Evolutionary conservation across 371 early-diverging fungal genomes (phyloP).

Genomic region (Mortierella sp.): DNA sequence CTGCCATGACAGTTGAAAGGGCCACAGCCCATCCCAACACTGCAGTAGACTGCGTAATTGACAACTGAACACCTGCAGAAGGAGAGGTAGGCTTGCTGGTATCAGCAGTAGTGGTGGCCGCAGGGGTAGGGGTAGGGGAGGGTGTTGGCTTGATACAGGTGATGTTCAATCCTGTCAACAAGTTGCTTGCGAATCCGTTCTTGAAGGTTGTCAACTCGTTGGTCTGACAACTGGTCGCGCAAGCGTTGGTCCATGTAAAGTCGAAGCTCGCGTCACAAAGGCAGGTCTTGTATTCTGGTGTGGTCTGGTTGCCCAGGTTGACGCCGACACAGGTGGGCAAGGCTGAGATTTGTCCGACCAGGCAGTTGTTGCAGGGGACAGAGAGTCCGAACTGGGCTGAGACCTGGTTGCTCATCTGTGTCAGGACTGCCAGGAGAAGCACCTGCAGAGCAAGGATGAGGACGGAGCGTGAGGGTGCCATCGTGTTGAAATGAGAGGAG

Average conservation of each 20-base stretch:
- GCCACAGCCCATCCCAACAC: conserved; percentile 23
- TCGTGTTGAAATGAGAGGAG: neutral
- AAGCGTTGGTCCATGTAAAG: conserved; percentile 40
- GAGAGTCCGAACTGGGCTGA: conserved; percentile 46
- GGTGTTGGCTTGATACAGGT: conserved; percentile 48
- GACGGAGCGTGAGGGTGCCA: conserved; percentile 18
- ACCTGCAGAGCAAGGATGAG: neutral
- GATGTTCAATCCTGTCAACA: conserved; percentile 33
- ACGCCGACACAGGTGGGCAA: conserved; percentile 34
- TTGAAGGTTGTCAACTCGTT: conserved; percentile 33
- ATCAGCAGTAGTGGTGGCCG: conserved; percentile 7
- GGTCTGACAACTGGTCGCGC: conserved; percentile 35
- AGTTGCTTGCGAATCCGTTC: conserved; percentile 17
- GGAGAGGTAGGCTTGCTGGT: neutral
- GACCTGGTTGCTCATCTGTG: conserved; percentile 16
- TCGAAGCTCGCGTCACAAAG: conserved; percentile 48
- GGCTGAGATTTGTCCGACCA: conserved; percentile 18
- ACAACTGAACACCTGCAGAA: neutral
- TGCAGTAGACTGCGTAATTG: neutral
- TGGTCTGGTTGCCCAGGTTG: conserved; percentile 27
- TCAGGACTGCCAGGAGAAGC: conserved; percentile 20
- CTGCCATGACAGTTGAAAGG: neutral
- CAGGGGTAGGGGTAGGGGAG: conserved; percentile 24
- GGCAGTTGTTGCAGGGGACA: conserved; percentile 37
- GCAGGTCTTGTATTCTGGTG: conserved; percentile 28